Base-by-base conservation (phyloP, 805 yeast genomes). In the Millerozyma acaciae region DNA sequence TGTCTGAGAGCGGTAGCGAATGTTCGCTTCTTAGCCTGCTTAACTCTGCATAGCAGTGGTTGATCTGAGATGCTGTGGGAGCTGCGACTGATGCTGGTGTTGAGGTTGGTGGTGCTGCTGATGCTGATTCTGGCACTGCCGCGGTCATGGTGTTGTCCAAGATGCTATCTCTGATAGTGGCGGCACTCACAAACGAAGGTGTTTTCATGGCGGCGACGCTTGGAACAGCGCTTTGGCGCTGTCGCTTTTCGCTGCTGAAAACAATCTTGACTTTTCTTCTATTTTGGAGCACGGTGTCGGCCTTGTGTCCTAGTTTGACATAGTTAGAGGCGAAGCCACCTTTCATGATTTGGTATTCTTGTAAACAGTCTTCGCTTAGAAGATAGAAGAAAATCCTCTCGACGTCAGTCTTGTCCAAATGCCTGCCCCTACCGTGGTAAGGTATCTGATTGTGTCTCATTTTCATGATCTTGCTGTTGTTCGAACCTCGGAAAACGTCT, bases 351-450 rank as follows among this genome's bases (percentile, higher is more conserved):
- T 87, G 74, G 47, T 79, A 82, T 52, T 89, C 97, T 37, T 69
- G 70, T 21, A 93, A 55, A 9, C 79, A 70, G 16, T 76, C 74
- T 36, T 78, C 77, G 8, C 84, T 73, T 17, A 86, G 70, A 38
- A 93, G 60, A 43, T 81, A 81, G 53, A 86, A 88, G 42, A 89
- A 83, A 5, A 93, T 75, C 40, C 97, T 67, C 55, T 89, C 96
- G 19, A 85, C 69, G 21, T 81, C 86, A 2, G 78, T 73, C 41
- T 78, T 78, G n/a, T 75, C 74, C 44, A 80, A 51, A 6, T 59
- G 65, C 44, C 70, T 75, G 4, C 96, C 96, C 17, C 60, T 60
- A 2, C 96, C 96, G 51, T 84, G 88, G 28, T 60, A 72, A n/a
- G 70, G 69, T 27, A 69, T 66, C 13, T 47, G 47, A 47, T 82